Evolutionary conservation across 768 basidiomycete genomes (phyloP).

Genomic region (Termitomyces sp.): DNA sequence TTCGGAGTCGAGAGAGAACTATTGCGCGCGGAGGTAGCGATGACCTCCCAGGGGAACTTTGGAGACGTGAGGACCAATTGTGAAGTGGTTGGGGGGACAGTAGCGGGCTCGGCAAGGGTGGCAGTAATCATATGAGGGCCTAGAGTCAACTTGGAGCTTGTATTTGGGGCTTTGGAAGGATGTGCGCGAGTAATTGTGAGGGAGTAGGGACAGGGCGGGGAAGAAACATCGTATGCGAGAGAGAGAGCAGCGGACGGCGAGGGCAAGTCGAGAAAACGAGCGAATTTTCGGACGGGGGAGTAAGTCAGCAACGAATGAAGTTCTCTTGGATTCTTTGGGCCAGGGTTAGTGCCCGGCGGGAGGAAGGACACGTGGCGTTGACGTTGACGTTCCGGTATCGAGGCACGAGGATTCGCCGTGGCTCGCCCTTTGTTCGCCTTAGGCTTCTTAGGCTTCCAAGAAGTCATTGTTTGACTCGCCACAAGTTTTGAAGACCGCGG

Average conservation of each 20-base stretch:
- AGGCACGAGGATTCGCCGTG: conserved; percentile 3
- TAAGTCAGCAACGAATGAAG: conserved; percentile 5
- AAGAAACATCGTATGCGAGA: conserved; percentile 9
- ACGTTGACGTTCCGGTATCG: conserved; percentile 3
- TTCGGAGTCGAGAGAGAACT: not conserved
- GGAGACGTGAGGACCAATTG: conserved; percentile 4
- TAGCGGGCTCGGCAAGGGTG: conserved; percentile 9
- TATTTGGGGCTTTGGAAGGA: not conserved
- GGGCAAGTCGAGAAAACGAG: conserved; percentile 2
- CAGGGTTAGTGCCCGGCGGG: conserved; percentile 7
- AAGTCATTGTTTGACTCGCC: conserved; percentile 2
- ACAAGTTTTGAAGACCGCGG: conserved; percentile 7
- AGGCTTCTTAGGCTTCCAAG: conserved; percentile 5
- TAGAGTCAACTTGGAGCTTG: not conserved
- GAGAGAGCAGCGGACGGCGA: not conserved
- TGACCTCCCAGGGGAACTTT: conserved; percentile 9
- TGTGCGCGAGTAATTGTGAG: conserved; percentile 1
- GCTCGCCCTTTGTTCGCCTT: conserved; percentile 2
- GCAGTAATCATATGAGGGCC: not conserved
- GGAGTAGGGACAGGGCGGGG: conserved; percentile 1
- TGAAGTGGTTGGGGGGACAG: conserved; percentile 2
- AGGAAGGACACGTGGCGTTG: conserved; percentile 9
- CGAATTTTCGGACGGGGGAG: conserved; percentile 2
- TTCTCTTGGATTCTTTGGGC: conserved; percentile 4
- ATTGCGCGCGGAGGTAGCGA: conserved; percentile 2